Conservation (phyloP, 495 filamentous ascomycete genomes). For the Trichoderma erinaceum region DNA sequence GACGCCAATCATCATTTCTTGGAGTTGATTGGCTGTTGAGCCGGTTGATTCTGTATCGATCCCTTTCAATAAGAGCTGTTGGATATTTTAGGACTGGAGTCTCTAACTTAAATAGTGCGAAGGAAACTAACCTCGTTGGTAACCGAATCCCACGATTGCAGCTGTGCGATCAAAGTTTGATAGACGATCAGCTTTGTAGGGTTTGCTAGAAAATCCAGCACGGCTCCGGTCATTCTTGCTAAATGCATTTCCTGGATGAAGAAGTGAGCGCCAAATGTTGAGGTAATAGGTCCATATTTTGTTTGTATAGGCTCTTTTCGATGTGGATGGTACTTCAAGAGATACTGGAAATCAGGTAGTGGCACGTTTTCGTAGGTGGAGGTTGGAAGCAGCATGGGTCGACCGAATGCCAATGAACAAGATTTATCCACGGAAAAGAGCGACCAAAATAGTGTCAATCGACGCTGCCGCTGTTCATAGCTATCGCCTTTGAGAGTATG, state of each 20-base stretch:
- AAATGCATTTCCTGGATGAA: neutral
- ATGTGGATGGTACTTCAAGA: neutral
- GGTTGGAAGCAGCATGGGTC: conserved; percentile 22
- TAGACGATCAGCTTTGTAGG: neutral
- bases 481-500: conserved; percentile 11
- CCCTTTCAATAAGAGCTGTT: neutral
- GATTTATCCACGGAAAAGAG: conserved; percentile 25
- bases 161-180: neutral
- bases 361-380: conserved; percentile 22
- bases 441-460: conserved; percentile 27
- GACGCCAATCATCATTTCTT: neutral
- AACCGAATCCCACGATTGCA: neutral
- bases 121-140: neutral
- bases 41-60: neutral
- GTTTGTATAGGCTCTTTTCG: neutral
- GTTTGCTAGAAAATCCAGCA: neutral
- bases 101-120: neutral
- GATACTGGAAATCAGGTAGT: conserved; percentile 15
- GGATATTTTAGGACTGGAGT: neutral
- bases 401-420: conserved; percentile 26
- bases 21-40: neutral
- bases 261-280: neutral
- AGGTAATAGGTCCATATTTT: neutral
- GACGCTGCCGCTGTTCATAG: conserved; percentile 17
- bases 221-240: neutral